Evolutionary conservation across 306 rosid genomes (phyloP).

Genomic region (Luffa acutangula): DNA sequence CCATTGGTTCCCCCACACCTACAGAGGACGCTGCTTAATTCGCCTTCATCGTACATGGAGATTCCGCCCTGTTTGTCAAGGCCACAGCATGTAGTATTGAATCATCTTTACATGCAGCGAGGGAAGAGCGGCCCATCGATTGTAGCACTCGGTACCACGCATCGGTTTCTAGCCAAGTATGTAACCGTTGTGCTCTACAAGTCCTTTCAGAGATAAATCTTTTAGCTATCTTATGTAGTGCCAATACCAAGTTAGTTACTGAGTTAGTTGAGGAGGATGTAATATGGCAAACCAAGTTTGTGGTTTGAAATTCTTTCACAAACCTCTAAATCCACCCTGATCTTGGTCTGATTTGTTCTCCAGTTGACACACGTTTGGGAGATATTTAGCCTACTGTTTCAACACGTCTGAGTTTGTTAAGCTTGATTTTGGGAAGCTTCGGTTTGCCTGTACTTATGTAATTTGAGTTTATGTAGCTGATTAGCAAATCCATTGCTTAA

Average conservation of each 20-base stretch:
- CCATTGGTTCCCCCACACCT: slow-evolving; percentile 84
- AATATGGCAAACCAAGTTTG: neutral
- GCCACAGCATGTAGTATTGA: slow-evolving; percentile 86
- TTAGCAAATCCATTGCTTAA: neutral
- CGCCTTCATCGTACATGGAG: slow-evolving; percentile 71
- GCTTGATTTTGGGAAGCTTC: neutral
- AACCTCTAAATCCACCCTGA: neutral
- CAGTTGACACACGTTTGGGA: neutral
- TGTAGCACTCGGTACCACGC: slow-evolving; percentile 79
- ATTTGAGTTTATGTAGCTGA: neutral
- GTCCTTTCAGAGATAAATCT: slow-evolving; percentile 65
- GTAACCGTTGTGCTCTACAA: slow-evolving; percentile 93
- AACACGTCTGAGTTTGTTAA: neutral
- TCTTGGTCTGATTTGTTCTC: neutral
- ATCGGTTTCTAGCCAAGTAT: slow-evolving; percentile 75
- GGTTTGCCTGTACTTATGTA: neutral
- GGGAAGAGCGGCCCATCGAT: slow-evolving; percentile 68
- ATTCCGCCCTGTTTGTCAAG: slow-evolving; percentile 54
- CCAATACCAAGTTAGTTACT: neutral
- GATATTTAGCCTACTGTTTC: neutral
- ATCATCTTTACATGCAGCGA: slow-evolving; percentile 94
- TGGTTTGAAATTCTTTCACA: neutral
- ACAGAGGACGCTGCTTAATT: slow-evolving; percentile 73
- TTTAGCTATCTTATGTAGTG: neutral
- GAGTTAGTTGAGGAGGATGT: neutral